Conservation (phyloP, 352 stramenopile genomes). For the Phytophthora agathidicida region DNA sequence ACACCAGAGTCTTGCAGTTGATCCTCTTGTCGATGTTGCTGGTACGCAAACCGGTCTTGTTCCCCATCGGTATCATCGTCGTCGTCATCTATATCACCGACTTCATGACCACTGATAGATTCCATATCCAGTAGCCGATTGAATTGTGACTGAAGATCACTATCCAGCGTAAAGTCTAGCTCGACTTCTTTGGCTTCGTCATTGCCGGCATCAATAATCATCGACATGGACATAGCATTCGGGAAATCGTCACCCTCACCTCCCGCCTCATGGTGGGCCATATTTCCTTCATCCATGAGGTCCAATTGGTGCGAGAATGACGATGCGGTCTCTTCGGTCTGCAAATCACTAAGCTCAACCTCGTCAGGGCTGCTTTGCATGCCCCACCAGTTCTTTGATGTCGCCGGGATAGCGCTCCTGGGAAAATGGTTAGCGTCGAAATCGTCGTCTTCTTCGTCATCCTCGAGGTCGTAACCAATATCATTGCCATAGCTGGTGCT, state of each 20-base stretch:
- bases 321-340: slow-evolving; percentile 78
- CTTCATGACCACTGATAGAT: slow-evolving; percentile 45
- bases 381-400: slow-evolving; percentile 80
- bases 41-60: not conserved
- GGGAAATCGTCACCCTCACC: slow-evolving; percentile 28
- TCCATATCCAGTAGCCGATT: slow-evolving; percentile 75
- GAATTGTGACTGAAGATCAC: slow-evolving; percentile 77
- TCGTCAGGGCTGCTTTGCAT: slow-evolving; percentile 52
- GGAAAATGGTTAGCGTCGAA: slow-evolving; percentile 54
- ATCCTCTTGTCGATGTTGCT: not conserved
- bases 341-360: slow-evolving; percentile 75
- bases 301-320: slow-evolving; percentile 71
- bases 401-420: slow-evolving; percentile 57
- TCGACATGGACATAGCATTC: slow-evolving; percentile 81
- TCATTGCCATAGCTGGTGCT: slow-evolving; percentile 9
- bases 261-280: slow-evolving; percentile 18
- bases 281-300: slow-evolving; percentile 48
- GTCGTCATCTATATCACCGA: slow-evolving; percentile 39
- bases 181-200: slow-evolving; percentile 82
- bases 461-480: slow-evolving; percentile 11
- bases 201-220: slow-evolving; percentile 73
- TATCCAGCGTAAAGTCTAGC: slow-evolving; percentile 80
- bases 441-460: slow-evolving; percentile 46
- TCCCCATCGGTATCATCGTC: slow-evolving; percentile 24
- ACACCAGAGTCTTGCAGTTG: slow-evolving; percentile 19